Evolutionary conservation across 2,329 filamentous ascomycete species (phyloP).

Genomic region (Passalora sequoiae): DNA sequence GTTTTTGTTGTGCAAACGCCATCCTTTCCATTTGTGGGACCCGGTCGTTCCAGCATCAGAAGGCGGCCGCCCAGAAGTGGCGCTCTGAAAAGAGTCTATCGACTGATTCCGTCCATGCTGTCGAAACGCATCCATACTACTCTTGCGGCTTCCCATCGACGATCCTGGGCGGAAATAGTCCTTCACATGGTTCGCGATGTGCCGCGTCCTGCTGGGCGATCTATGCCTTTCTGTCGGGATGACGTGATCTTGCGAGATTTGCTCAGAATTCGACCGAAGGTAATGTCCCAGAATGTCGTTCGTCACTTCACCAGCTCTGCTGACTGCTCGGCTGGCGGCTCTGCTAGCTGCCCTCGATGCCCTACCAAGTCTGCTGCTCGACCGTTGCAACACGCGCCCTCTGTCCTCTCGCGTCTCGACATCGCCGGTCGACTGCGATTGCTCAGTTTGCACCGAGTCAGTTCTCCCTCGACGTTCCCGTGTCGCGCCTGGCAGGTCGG

Average conservation of each 20-base stretch:
- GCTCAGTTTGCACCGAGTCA: constrained; percentile 10
- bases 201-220: constrained; percentile 16
- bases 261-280: constrained; percentile 9
- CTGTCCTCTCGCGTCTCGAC: no score
- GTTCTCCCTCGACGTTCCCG: constrained; percentile 5
- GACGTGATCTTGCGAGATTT: constrained; percentile 6
- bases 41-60: constrained; percentile 11
- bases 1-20: constrained; percentile 14
- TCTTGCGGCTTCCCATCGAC: constrained; percentile 20
- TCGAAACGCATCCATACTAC: constrained; percentile 29
- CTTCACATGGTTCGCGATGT: constrained; percentile 21
- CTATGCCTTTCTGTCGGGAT: constrained; percentile 9
- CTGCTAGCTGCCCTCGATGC: constrained; percentile 17
- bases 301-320: constrained; percentile 21
- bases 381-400: constrained; percentile 13
- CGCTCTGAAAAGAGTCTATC: constrained; percentile 24
- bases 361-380: constrained; percentile 15
- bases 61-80: constrained; percentile 19
- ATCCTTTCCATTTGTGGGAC: constrained; percentile 10
- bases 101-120: constrained; percentile 26
- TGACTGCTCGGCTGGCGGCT: constrained; percentile 17
- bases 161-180: constrained; percentile 39
- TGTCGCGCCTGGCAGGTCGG: background rate
- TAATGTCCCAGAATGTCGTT: constrained; percentile 19
- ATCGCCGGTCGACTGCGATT: no score